A percentile compares a stretch with the other conserved stretches of the same genome.
Evolutionary conservation across 2,329 filamentous ascomycete genomes (phyloP).

Genomic region (Tolypocladium ovalisporum): DNA sequence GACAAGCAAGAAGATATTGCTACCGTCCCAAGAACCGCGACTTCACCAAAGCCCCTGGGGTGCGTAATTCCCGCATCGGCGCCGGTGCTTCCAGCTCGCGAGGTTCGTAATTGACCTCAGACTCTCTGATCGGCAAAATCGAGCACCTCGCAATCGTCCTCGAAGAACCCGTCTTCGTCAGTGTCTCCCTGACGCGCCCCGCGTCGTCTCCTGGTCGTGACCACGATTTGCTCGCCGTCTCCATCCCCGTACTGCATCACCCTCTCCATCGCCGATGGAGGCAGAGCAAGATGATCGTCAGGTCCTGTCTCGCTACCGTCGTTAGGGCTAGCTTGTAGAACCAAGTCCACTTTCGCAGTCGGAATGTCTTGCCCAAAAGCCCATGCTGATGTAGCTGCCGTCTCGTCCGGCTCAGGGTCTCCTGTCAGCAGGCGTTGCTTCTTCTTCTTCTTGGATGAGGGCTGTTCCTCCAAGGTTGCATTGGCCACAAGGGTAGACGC

Average conservation of each 20-base stretch:
- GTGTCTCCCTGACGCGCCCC: constrained; percentile 34
- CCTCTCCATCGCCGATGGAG: constrained; percentile 53
- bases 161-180: constrained; percentile 73
- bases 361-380: constrained; percentile 48
- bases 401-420: constrained; percentile 1
- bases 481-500: constrained; percentile 29
- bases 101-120: constrained; percentile 20
- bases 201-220: constrained; percentile 65
- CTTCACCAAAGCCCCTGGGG: background rate
- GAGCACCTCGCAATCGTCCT: constrained; percentile 84
- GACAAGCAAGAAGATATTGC: background rate
- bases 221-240: constrained; percentile 69
- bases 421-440: constrained; percentile 7
- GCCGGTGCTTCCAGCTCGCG: background rate
- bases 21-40: background rate
- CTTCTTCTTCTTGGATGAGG: constrained; percentile 24
- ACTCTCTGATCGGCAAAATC: constrained; percentile 71
- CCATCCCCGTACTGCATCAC: constrained; percentile 50
- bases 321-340: constrained; percentile 32
- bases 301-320: constrained; percentile 36
- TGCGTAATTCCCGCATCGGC: background rate
- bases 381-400: constrained; percentile 29
- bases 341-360: constrained; percentile 40
- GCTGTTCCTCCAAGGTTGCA: constrained; percentile 27
- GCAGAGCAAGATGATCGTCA: constrained; percentile 49